Conservation (phyloP, 179 eudicot species). For the Heliamphora pulchella region DNA sequence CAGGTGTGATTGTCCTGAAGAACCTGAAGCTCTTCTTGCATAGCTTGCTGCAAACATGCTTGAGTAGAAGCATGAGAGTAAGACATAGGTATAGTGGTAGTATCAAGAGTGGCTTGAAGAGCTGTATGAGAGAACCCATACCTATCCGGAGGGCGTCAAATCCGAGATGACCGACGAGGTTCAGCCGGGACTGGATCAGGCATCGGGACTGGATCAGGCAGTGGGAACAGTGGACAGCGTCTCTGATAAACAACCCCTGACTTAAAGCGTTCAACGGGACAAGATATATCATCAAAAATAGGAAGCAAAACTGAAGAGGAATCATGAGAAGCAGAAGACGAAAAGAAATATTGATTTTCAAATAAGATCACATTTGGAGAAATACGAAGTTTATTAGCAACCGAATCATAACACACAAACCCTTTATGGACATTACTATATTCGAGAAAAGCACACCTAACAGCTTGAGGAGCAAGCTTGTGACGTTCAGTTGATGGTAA, state of each 20-base stretch:
- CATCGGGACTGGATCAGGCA: not conserved
- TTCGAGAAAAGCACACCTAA: not conserved
- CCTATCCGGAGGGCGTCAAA: not conserved
- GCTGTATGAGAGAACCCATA: not conserved
- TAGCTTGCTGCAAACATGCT: not conserved
- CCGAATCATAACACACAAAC: conserved; percentile 10
- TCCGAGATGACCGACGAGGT: not conserved
- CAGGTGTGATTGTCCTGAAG: not conserved
- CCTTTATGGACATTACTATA: conserved; percentile 2
- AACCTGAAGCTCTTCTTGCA: not conserved
- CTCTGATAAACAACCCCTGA: not conserved
- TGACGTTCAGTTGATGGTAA: not conserved
- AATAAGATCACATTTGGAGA: conserved; percentile 15
- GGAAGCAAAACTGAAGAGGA: not conserved
- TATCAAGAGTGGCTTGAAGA: not conserved
- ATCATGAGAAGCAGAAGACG: not conserved
- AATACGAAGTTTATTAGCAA: not conserved
- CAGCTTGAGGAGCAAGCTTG: conserved; percentile 1
- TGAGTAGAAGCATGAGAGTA: not conserved
- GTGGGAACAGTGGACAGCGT: not conserved
- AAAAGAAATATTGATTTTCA: conserved; percentile 13
- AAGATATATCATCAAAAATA: not conserved
- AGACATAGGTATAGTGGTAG: not conserved
- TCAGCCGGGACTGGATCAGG: not conserved
- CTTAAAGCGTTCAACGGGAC: not conserved